Evolutionary conservation across 345 rosid genomes (phyloP).

Genomic region (Citrus australasica): DNA sequence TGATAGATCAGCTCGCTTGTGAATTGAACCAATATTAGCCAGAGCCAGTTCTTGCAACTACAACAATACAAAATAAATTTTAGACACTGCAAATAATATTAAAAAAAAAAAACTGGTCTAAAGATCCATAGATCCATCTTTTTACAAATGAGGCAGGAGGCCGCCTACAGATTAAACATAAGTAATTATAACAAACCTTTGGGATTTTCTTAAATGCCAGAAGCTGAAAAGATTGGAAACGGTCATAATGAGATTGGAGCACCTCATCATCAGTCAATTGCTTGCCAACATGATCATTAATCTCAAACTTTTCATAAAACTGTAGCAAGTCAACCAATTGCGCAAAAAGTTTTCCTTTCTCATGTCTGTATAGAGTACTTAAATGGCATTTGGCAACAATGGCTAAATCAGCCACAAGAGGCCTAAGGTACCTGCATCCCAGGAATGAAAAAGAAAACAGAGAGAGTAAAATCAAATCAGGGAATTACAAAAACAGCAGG

Average conservation of each 20-base stretch:
- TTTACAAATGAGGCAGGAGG: constrained; percentile 7
- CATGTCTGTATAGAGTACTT: constrained; percentile 81
- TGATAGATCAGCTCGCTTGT: constrained; percentile 87
- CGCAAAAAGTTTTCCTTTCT: constrained; percentile 86
- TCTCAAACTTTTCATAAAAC: constrained; percentile 97
- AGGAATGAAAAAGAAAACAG: constrained; percentile 13
- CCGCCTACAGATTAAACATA: constrained; percentile 8
- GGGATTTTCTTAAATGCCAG: constrained; percentile 89
- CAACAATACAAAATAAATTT: constrained; percentile 19
- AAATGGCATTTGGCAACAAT: constrained; percentile 93
- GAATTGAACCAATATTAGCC: constrained; percentile 77
- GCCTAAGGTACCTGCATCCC: constrained; percentile 76
- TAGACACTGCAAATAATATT: constrained; percentile 15
- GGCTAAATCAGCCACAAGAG: constrained; percentile 96
- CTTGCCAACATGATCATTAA: constrained; percentile 92
- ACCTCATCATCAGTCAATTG: constrained; percentile 94
- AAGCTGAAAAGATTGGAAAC: constrained; percentile 83
- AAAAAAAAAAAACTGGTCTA: not conserved
- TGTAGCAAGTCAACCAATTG: constrained; percentile 94
- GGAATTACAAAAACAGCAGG: not conserved
- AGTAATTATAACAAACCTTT: constrained; percentile 48
- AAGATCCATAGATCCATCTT: constrained; percentile 3
- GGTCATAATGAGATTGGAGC: constrained; percentile 84
- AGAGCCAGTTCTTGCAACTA: constrained; percentile 87
- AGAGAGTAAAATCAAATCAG: not conserved